These are phyloP conservation scores for Tulasnella sp. DNA, from an alignment of 768 basidiomycete species.

Conservation along the genomic window DNA sequence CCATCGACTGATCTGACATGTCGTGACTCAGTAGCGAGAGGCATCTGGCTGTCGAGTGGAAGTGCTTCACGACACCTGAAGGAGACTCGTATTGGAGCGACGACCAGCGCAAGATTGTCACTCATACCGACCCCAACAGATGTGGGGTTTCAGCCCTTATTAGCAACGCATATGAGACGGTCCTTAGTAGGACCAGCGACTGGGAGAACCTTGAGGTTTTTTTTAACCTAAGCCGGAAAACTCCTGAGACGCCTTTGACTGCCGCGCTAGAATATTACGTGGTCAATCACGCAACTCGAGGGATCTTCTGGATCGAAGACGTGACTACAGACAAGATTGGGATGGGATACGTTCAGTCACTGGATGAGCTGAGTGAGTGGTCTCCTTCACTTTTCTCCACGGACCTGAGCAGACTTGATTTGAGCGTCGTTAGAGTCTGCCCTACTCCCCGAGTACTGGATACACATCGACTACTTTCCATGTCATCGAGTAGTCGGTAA, in stretches of 20 bases:
- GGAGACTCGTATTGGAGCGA: not conserved
- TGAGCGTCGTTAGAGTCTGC: too few species aligned
- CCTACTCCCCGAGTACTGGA: constrained; percentile 9
- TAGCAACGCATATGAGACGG: not conserved
- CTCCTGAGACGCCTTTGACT: not conserved
- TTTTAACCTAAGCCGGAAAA: not conserved
- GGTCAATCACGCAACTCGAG: not conserved
- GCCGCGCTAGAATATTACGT: not conserved
- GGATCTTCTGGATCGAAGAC: constrained; percentile 1
- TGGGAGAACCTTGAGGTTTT: not conserved
- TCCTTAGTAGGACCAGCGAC: not conserved
- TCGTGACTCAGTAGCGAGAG: not conserved
- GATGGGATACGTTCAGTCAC: not conserved
- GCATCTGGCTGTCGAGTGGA: not conserved
- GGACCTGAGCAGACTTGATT: too few species aligned
- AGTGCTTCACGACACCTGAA: not conserved
- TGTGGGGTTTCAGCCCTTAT: not conserved
- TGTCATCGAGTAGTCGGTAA: not conserved
- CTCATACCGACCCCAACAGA: not conserved
- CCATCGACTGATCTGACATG: not conserved
- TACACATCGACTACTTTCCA: constrained; percentile 8
- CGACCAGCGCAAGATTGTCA: not conserved
- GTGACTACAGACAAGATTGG: not conserved
- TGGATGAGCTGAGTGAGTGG: not conserved
- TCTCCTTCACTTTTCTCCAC: not conserved